phyloP scores from a whole-genome alignment of 192 early-diverging fungal species.

The Dispira parvispora region DNA sequence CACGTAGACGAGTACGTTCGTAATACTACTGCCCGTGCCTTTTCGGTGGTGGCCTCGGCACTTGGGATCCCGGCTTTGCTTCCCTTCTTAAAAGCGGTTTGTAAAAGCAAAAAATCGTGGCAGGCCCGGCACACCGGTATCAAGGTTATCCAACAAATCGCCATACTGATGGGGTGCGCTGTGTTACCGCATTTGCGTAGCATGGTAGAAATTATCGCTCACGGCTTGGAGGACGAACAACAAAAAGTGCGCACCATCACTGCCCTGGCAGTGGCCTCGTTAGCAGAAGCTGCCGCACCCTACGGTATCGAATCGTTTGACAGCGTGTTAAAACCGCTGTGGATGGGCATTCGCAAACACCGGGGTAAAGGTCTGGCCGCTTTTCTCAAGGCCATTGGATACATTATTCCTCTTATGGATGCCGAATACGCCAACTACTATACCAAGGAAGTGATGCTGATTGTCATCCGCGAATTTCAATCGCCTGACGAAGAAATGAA shows the following conservation, averaged over 20 bases:
- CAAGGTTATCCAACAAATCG: constrained; percentile 95
- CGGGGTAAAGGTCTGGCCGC: constrained; percentile 91
- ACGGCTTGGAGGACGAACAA: constrained; percentile 90
- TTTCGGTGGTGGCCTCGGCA: constrained; percentile 92
- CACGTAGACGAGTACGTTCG: constrained; percentile 95
- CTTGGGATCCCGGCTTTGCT: constrained; percentile 86
- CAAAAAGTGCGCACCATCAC: constrained; percentile 92
- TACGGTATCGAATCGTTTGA: constrained; percentile 99
- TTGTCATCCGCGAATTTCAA: constrained; percentile 89
- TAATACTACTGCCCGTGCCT: constrained; percentile 93
- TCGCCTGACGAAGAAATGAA: constrained; percentile 98
- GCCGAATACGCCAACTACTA: constrained; percentile 85
- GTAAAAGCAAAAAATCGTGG: constrained; percentile 90
- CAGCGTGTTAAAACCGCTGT: constrained; percentile 71
- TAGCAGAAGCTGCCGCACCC: constrained; percentile 92
- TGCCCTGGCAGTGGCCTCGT: constrained; percentile 80
- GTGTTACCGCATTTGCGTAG: constrained; percentile 86
- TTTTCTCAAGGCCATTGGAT: constrained; percentile 97
- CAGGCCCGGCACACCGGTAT: constrained; percentile 97
- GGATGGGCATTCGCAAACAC: constrained; percentile 86
- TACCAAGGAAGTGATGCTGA: constrained; percentile 85
- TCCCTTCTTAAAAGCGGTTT: constrained; percentile 93
- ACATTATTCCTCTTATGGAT: constrained; percentile 96
- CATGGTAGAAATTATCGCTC: constrained; percentile 79
- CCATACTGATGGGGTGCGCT: constrained; percentile 85